Conservation (phyloP, 192 early-diverging fungal species). For the Backusella circina region DNA sequence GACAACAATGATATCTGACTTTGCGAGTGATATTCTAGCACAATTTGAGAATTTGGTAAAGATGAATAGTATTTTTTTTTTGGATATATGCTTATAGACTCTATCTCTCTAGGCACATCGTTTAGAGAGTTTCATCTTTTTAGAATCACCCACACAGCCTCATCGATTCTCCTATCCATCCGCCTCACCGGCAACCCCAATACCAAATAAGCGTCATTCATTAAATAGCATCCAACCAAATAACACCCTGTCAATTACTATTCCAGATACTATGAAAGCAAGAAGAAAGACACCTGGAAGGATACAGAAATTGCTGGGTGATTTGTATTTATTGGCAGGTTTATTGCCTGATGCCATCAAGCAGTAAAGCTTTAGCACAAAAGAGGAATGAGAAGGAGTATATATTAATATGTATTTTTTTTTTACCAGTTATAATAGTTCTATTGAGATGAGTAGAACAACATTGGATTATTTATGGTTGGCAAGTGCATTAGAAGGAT, state of each 20-base stretch:
- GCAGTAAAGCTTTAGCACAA: conserved; percentile 27
- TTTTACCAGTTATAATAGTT: conserved; percentile 49
- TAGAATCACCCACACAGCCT: conserved; percentile 12
- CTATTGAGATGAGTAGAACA: conserved; percentile 63
- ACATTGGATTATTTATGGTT: conserved; percentile 69
- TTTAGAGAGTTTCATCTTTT: conserved; percentile 8
- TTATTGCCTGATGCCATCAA: conserved; percentile 62
- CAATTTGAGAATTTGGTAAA: conserved; percentile 64
- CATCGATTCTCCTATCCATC: conserved; percentile 4
- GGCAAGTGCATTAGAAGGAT: conserved; percentile 67
- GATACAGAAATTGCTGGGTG: conserved; percentile 67
- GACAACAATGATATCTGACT: conserved; percentile 71
- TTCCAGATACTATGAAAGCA: conserved; percentile 24
- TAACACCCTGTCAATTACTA: background rate
- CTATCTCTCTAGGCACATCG: conserved; percentile 23
- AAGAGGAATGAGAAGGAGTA: too few species aligned
- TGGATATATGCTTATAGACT: too few species aligned
- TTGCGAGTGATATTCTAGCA: conserved; percentile 64
- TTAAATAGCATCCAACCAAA: background rate
- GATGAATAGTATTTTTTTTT: too few species aligned
- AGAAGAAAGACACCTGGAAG: conserved; percentile 64
- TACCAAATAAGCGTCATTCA: background rate
- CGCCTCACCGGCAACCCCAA: background rate
- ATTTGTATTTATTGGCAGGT: conserved; percentile 73
- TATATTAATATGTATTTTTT: too few species aligned